Conservation (phyloP, 176 grass and related monocot species). For the Eremochloa ophiuroides region DNA sequence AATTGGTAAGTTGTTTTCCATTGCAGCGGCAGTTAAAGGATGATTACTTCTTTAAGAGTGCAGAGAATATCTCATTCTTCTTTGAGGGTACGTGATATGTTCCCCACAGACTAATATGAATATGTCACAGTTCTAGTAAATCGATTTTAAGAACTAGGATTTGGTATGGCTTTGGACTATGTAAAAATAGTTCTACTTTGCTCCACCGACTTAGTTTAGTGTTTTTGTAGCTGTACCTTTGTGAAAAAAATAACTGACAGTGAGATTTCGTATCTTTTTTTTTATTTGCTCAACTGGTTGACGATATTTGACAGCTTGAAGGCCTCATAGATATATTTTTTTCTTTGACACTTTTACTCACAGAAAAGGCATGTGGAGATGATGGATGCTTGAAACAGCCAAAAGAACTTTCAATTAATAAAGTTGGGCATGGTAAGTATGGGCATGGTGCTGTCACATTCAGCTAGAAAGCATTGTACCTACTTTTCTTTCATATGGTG, state of each 20-base stretch:
- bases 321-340: slow-evolving; percentile 15
- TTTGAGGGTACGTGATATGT: slow-evolving; percentile 68
- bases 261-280: not conserved
- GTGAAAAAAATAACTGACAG: no score
- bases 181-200: not conserved
- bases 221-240: not conserved
- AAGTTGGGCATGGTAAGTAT: slow-evolving; percentile 90
- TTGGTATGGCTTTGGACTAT: not conserved
- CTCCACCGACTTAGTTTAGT: not conserved
- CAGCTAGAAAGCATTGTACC: not conserved
- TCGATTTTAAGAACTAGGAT: slow-evolving; percentile 8
- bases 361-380: slow-evolving; percentile 89
- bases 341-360: not conserved
- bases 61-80: slow-evolving; percentile 96
- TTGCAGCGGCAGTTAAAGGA: slow-evolving; percentile 74
- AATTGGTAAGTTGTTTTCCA: not conserved
- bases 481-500: not conserved
- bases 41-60: slow-evolving; percentile 83
- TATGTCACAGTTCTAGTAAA: not conserved
- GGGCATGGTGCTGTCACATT: not conserved
- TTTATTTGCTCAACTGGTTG: not conserved
- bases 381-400: slow-evolving; percentile 82
- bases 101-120: not conserved
- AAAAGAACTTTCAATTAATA: slow-evolving; percentile 97
- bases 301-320: not conserved